phyloP scores from a whole-genome alignment of 2,329 filamentous ascomycete species.

The Nigrospora osmanthi region DNA sequence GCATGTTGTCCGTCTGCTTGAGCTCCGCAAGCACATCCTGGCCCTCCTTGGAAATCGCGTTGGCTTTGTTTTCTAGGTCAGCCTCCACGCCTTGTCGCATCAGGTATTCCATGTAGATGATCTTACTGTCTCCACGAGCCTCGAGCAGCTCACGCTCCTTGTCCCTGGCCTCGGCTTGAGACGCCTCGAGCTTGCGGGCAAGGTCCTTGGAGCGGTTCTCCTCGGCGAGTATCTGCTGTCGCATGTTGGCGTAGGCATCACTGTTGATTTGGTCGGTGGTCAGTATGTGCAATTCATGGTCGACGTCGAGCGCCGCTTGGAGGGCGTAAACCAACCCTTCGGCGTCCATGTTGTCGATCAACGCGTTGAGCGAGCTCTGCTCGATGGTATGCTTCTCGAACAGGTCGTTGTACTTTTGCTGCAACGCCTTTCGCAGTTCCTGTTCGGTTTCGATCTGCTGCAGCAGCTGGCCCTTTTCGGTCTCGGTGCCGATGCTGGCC shows the following conservation, averaged over 20 bases:
- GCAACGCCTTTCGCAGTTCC: conserved; percentile 40
- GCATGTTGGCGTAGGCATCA: conserved; percentile 43
- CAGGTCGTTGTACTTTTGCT: conserved; percentile 46
- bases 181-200: conserved; percentile 34
- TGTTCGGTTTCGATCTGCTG: conserved; percentile 48
- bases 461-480: conserved; percentile 46
- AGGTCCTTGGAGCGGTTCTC: conserved; percentile 36
- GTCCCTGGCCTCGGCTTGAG: conserved; percentile 37
- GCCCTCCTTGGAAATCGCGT: conserved; percentile 45
- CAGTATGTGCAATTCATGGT: conserved; percentile 28
- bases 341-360: conserved; percentile 41
- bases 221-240: conserved; percentile 39
- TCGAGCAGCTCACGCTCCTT: conserved; percentile 47
- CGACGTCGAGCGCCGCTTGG: conserved; percentile 22
- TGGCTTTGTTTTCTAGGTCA: conserved; percentile 30
- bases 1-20: conserved; percentile 50
- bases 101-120: conserved; percentile 14
- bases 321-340: conserved; percentile 46
- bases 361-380: conserved; percentile 48
- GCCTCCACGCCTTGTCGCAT: conserved; percentile 10
- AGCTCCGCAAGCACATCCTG: conserved; percentile 48
- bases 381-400: conserved; percentile 50
- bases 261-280: conserved; percentile 40
- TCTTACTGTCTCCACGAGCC: conserved; percentile 43
- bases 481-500: conserved; percentile 43